phyloP scores from a whole-genome alignment of 139 green algal species.

The Desmodesmus armatus region DNA sequence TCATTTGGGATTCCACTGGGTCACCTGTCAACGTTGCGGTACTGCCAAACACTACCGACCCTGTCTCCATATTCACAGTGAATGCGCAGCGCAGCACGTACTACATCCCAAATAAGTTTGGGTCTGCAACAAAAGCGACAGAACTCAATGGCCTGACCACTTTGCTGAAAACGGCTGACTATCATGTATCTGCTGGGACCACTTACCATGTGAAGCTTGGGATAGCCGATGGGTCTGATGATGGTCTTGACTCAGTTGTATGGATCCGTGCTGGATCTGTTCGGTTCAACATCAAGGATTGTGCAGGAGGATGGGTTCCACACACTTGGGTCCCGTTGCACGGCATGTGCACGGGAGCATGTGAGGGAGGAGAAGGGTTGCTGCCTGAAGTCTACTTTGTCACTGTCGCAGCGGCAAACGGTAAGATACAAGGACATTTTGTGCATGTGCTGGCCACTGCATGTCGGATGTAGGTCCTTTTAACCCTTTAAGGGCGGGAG shows the following conservation, averaged over 20 bases:
- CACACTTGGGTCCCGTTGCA: not conserved
- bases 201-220: conserved; percentile 4
- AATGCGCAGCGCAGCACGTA: not conserved
- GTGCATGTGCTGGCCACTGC: not conserved
- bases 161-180: not conserved
- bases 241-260: not conserved
- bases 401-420: conserved; percentile 5
- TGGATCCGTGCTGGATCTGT: conserved; percentile 13
- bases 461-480: not conserved
- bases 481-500: too few species aligned
- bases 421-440: too few species aligned
- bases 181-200: not conserved
- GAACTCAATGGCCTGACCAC: conserved; percentile 4
- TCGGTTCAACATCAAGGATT: conserved; percentile 32
- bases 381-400: conserved; percentile 19
- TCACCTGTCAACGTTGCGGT: conserved; percentile 1
- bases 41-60: conserved; percentile 1
- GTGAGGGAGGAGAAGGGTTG: not conserved
- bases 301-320: not conserved
- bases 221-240: not conserved
- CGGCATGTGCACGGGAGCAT: not conserved
- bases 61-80: not conserved
- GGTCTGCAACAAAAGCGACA: not conserved
- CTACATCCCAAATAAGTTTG: not conserved
- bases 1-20: not conserved